Evolutionary conservation across 768 basidiomycete genomes (phyloP), one percentile per base, ranked within the genome.

Genomic region (Suillus alpinus): DNA sequence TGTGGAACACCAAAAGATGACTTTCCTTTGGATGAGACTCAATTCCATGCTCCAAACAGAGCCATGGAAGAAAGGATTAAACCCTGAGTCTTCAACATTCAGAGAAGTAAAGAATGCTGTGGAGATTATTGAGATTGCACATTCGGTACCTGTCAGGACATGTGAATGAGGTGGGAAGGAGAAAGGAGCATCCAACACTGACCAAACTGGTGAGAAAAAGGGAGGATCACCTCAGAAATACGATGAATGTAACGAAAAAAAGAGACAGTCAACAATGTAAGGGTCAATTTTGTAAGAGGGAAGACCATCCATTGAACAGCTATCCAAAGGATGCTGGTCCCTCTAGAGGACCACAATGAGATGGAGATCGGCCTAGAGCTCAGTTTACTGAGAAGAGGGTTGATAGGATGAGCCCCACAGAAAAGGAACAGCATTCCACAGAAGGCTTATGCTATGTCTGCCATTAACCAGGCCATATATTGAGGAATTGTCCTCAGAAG

Each of bases 21-120:
- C 71, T 13, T 66, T 68, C 13, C 63, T 81, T 0, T 82, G 77
- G 77, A 65, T 69, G 9, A 75, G 79, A 0, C 59, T 77, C 0
- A 56, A 62, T 2, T 34, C 51, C 0, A 46, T 63, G 18, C 66
- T 78, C 2, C 75, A 76, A 39, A 59, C 58, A 0, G 64, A 71
- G 6, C 58, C 78, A 0, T 75, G 73, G 71, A 59, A 60, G 20
- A 63, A 74, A 2, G 59, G 68, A 5, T 60, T 77, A 0, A 70
- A 73, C 6, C 73, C 71, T 0, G 69, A 75, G 7, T 34, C 46
- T 0, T 69, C 71, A 0, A 39, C 57, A 0, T 75, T 70, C 67
- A 61, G 71, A 0, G 61, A 72, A 8, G 69, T 81, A 0, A 57
- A 73, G 0, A 53, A 63, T 0, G 67, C 63, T 0, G 77, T 78